Conservation (phyloP, 2,329 filamentous ascomycete species). For the Sarocladiaceae sp. region DNA sequence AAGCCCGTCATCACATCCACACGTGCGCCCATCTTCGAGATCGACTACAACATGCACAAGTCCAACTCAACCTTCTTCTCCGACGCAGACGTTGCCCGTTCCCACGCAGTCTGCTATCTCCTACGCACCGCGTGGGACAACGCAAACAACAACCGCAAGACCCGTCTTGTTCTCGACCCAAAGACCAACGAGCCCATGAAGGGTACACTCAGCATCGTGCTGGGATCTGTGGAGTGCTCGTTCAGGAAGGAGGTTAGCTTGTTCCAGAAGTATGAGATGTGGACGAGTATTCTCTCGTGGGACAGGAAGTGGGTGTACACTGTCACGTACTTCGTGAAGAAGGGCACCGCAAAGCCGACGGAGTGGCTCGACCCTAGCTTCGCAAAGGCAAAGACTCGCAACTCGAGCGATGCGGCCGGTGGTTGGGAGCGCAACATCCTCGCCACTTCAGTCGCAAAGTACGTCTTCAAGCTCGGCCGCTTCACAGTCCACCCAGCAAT, state of each 20-base stretch:
- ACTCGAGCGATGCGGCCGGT: constrained; percentile 28
- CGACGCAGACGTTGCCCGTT: constrained; percentile 79
- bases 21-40: constrained; percentile 68
- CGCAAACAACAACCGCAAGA: constrained; percentile 43
- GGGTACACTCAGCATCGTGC: constrained; percentile 57
- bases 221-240: constrained; percentile 69
- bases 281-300: constrained; percentile 67
- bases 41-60: constrained; percentile 84
- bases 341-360: constrained; percentile 51
- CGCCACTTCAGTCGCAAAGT: constrained; percentile 72
- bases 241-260: constrained; percentile 72
- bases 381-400: constrained; percentile 36
- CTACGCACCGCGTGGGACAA: constrained; percentile 54
- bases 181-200: constrained; percentile 43
- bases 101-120: constrained; percentile 71
- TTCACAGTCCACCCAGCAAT: constrained; percentile 81
- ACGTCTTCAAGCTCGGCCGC: constrained; percentile 77
- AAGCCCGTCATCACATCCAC: constrained; percentile 64
- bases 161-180: constrained; percentile 47
- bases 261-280: constrained; percentile 68
- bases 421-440: constrained; percentile 62
- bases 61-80: constrained; percentile 82
- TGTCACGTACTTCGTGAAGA: constrained; percentile 67
- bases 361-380: constrained; percentile 47
- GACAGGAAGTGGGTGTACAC: constrained; percentile 81